phyloP scores from a whole-genome alignment of 2,329 filamentous ascomycete species.

The Sphaceloma murrayae region DNA sequence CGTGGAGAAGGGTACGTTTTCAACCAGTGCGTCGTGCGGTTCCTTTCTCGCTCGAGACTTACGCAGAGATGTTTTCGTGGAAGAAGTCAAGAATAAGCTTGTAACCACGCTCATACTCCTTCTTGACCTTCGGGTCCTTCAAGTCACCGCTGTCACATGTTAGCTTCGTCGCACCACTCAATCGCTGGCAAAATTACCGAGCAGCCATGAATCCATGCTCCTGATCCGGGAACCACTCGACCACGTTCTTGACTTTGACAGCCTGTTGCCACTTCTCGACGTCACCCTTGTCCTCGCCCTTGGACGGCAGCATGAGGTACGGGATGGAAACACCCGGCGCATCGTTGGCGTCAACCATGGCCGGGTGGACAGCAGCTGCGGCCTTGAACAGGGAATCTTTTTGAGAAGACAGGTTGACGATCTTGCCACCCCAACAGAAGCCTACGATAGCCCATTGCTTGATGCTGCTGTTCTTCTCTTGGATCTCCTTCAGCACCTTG shows the following conservation, averaged over 20 bases:
- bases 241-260: constrained; percentile 38
- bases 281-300: constrained; percentile 47
- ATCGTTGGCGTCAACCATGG: constrained; percentile 51
- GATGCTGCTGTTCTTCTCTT: constrained; percentile 39
- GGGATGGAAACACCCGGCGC: constrained; percentile 48
- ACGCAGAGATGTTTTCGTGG: constrained; percentile 40
- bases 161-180: neutral
- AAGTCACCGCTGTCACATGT: constrained; percentile 32
- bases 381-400: constrained; percentile 48
- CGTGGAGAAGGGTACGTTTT: neutral
- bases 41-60: constrained; percentile 26
- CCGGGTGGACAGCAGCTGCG: constrained; percentile 48
- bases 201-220: constrained; percentile 39
- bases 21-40: constrained; percentile 2
- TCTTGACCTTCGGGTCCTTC: constrained; percentile 39
- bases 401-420: constrained; percentile 45
- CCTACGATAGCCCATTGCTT: constrained; percentile 51
- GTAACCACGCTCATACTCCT: constrained; percentile 43
- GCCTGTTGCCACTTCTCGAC: constrained; percentile 41
- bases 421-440: constrained; percentile 45
- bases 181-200: constrained; percentile 20
- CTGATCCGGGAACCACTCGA: constrained; percentile 42
- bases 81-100: constrained; percentile 42
- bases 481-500: constrained; percentile 45
- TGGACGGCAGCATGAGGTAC: constrained; percentile 47